Conservation (phyloP, 2,329 filamentous ascomycete species). For the Chrysosporium queenslandicum region DNA sequence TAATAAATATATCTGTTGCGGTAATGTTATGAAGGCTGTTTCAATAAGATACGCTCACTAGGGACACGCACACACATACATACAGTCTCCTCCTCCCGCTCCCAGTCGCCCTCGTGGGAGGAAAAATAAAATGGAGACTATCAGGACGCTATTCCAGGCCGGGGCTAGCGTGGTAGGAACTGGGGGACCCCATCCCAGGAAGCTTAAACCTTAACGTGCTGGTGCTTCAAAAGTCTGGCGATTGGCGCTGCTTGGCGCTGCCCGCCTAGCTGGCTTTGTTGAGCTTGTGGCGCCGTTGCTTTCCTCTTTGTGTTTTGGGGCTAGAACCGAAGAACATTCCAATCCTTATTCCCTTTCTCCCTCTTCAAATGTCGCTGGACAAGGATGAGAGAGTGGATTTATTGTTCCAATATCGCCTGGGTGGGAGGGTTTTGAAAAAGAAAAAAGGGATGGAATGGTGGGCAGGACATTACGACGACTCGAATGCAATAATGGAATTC, state of each 20-base stretch:
- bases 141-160: neutral
- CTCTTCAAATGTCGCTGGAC: too few relatives aligned
- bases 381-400: neutral
- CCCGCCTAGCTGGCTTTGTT: neutral
- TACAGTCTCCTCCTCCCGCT: neutral
- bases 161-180: neutral
- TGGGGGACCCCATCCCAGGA: neutral
- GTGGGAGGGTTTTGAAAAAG: neutral
- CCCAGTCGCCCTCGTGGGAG: slow-evolving; percentile 11
- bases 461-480: slow-evolving; percentile 7
- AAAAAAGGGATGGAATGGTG: neutral
- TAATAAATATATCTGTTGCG: neutral
- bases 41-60: neutral
- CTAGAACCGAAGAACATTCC: neutral
- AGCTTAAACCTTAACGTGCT: neutral
- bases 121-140: neutral
- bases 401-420: slow-evolving; percentile 2
- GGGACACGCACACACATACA: too few relatives aligned
- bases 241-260: neutral
- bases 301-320: neutral
- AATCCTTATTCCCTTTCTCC: too few relatives aligned
- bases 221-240: too few relatives aligned
- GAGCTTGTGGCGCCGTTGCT: neutral
- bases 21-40: neutral
- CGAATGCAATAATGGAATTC: neutral